Base-by-base conservation (phyloP, 2,329 filamentous ascomycete species). In the Elsinoe perseae region DNA sequence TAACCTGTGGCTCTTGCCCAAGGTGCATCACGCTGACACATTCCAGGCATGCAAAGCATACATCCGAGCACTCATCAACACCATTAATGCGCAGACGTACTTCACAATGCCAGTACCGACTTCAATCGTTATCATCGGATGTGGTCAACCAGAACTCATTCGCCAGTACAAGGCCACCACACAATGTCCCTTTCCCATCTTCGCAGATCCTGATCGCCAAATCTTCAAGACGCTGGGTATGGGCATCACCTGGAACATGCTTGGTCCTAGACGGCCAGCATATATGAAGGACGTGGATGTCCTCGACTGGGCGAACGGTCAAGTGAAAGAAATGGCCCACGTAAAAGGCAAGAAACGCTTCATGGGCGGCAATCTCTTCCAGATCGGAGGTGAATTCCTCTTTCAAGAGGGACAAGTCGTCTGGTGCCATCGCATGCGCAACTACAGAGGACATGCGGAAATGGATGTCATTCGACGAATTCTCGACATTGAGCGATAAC, bases 341-440 rank as follows among this genome's bases (percentile, higher is more conserved):
- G 34, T 36, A 16, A 57, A 59, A n/a, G 56, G 57, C 32, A 50
- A 38, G 34, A 57, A 56, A 21, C 44, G 53, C 12, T 55, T 69
- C 27, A 64, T 66, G 36, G 69, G 70, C 14, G 71, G 71, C 4
- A 66, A 72, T 38, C 61, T 64, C 25, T 61, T 72, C 57, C 71
- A 73, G 61, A 66, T 73, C 27, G 71, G 71, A 3, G 71, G 71
- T 4, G 71, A 73, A 53, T 72, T 73, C 43, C 44, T 73, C 60
- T 71, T 73, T 55, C 66, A 71, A 30, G 67, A 71, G n/a, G 70
- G 68, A 1, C 61, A 69, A 60, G 68, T 70, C 6, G 61, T 70
- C 3, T 73, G 71, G 71, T 72, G 71, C 57, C 69, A 73, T 63
- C 67, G 71, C 10, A 73, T 73, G 71, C 64, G 62, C 58, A 68